phyloP scores from a whole-genome alignment of 208 protist species.

The Porcisia deanei region DNA sequence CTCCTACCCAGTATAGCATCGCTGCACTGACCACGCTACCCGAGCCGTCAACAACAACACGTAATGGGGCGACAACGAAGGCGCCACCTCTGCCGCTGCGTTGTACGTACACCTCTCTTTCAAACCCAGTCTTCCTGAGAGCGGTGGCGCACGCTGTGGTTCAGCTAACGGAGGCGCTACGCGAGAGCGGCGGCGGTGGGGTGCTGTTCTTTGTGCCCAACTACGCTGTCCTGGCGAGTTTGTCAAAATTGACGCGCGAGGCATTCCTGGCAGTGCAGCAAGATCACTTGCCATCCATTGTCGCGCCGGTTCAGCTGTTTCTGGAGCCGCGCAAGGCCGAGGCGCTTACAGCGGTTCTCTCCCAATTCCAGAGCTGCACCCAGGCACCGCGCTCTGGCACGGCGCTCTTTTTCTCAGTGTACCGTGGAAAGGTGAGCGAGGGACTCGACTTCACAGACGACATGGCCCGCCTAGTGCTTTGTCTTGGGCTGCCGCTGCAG shows the following conservation, averaged over 20 bases:
- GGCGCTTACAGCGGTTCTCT: constrained; percentile 31
- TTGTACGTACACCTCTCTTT: constrained; percentile 59
- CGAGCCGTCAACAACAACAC: background rate
- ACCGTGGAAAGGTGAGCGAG: constrained; percentile 95
- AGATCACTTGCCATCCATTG: background rate
- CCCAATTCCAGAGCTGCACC: constrained; percentile 26
- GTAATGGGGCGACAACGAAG: background rate
- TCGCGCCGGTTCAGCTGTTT: constrained; percentile 18
- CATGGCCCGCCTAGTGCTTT: constrained; percentile 94
- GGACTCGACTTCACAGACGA: constrained; percentile 95
- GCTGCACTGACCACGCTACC: constrained; percentile 33
- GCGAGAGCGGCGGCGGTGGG: constrained; percentile 52
- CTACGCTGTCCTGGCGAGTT: constrained; percentile 44
- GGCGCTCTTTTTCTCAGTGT: constrained; percentile 88
- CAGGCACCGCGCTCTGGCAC: constrained; percentile 14
- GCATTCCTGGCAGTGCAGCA: constrained; percentile 10
- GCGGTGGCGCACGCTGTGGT: constrained; percentile 47
- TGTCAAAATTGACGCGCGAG: constrained; percentile 28
- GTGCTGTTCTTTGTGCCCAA: constrained; percentile 95
- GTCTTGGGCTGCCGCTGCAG: constrained; percentile 90
- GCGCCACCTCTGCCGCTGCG: constrained; percentile 34
- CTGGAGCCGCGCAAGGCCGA: constrained; percentile 35
- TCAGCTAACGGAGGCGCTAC: constrained; percentile 41
- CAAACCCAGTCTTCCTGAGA: constrained; percentile 40
- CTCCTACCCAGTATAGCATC: constrained; percentile 37